Base-by-base conservation (phyloP, 2,329 filamentous ascomycete genomes). In the Aspergillus jensenii region DNA sequence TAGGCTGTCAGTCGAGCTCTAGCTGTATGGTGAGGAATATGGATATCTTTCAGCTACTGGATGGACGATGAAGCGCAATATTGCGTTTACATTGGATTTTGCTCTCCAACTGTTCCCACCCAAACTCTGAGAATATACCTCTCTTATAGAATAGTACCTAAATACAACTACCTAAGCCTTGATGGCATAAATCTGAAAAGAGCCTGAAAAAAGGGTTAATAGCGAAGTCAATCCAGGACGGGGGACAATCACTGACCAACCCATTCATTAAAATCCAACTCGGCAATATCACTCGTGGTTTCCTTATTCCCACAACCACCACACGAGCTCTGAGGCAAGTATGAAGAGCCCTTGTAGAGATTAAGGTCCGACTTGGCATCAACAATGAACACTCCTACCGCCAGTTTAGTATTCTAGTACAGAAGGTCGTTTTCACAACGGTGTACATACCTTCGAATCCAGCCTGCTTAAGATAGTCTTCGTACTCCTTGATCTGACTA, bases 171-270 rank as follows among this genome's bases (percentile, higher is more conserved):
- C 19, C 54, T 59, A 59, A 33, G 71, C 59, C 64, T 82, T 83
- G 46, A 82, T 68, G 2, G 80, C 81, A 62, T 81, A 83, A 41
- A 83, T 78, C 61, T 81, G 78, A 64, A 78, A 83, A 0, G 81
- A 80, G 3, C 76, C 78, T 79, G 50, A 35, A 48, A 0, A 37
- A 47, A 47, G 23, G 9, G 19, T 49, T 35, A 49, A 12, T 17
- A 49, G n/a, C 19, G 15, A 35, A 12, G 8, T 49, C 31, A 35
- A 37, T n/a, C 33, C 47, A 50, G 33, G 47, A 40, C 17, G 23
- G 47, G 11, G 46, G 31, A 49, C 27, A 37, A 35, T 19, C 5
- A 77, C 79, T 69, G 65, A 82, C 79, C 81, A 60, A 75, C 79
- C 77, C 77, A 83, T 53, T 79, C 74, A 67, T 84, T 84, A 48